A percentile compares a stretch with the other conserved stretches of the same genome.
These are phyloP conservation scores for Populus ilicifolia DNA, from an alignment of 345 rosid genomes.

Conservation along the genomic window DNA sequence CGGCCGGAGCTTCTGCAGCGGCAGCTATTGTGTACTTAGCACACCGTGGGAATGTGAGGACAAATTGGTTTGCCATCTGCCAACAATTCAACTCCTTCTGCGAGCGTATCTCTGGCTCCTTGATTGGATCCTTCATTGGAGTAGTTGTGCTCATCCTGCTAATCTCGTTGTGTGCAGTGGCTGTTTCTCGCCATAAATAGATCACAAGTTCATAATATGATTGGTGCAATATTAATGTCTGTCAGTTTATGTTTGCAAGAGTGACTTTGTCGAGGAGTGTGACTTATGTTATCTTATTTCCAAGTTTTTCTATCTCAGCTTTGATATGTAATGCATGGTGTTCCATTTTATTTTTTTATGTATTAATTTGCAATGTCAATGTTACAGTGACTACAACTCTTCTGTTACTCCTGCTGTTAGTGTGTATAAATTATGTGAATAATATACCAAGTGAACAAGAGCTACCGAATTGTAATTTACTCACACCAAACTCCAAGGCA, in stretches of 20 bases:
- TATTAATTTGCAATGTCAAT: neutral
- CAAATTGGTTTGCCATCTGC: conserved; percentile 75
- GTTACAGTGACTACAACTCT: no score
- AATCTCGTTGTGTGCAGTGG: conserved; percentile 43
- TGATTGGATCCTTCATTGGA: conserved; percentile 66
- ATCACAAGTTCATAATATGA: neutral
- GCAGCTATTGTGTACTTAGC: conserved; percentile 76
- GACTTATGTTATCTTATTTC: neutral
- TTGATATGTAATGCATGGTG: conserved; percentile 4
- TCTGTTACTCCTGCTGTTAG: no score
- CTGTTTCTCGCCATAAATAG: conserved; percentile 50
- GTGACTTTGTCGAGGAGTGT: neutral
- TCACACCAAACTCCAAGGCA: no score
- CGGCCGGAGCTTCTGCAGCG: conserved; percentile 72
- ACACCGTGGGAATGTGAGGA: conserved; percentile 59
- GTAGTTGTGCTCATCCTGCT: conserved; percentile 39
- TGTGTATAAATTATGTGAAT: no score
- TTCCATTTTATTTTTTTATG: neutral
- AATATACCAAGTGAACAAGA: no score
- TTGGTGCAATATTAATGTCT: neutral
- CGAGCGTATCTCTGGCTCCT: conserved; percentile 62
- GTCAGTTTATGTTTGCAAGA: conserved; percentile 1
- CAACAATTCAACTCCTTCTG: conserved; percentile 79
- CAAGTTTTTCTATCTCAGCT: neutral
- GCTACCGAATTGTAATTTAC: no score